A percentile compares a stretch with the other conserved stretches of the same genome.
Evolutionary conservation across 1,284 basidiomycete species (phyloP).

Genomic region (Marasmius sp.): DNA sequence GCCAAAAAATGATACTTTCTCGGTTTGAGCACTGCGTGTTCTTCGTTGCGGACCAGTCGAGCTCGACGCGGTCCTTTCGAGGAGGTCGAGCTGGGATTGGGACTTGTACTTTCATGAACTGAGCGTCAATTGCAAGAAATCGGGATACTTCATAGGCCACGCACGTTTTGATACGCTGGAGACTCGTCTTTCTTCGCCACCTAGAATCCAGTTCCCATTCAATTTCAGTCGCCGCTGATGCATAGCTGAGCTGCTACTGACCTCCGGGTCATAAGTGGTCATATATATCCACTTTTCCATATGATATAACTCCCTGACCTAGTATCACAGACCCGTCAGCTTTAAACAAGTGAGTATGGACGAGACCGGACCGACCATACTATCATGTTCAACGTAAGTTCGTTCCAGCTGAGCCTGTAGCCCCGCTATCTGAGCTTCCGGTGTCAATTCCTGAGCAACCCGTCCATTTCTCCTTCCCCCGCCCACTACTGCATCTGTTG

Average conservation of each 20-base stretch:
- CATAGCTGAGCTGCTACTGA: slow-evolving; percentile 30
- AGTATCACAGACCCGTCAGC: slow-evolving; percentile 11
- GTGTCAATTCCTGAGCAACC: neutral
- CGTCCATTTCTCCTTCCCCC: neutral
- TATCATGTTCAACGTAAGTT: slow-evolving; percentile 72
- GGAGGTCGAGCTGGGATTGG: slow-evolving; percentile 57
- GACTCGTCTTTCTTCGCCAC: slow-evolving; percentile 74
- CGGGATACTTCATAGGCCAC: slow-evolving; percentile 22
- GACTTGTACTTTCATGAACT: slow-evolving; percentile 55
- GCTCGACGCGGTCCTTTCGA: slow-evolving; percentile 40
- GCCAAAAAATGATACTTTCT: slow-evolving; percentile 44
- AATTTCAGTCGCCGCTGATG: neutral
- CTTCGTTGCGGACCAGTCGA: slow-evolving; percentile 53
- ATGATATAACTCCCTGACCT: slow-evolving; percentile 86
- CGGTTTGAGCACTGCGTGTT: slow-evolving; percentile 62
- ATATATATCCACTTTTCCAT: slow-evolving; percentile 77
- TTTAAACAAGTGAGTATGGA: slow-evolving; percentile 2
- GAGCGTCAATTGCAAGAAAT: slow-evolving; percentile 10
- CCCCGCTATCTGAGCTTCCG: slow-evolving; percentile 36
- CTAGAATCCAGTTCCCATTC: slow-evolving; percentile 32
- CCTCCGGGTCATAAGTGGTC: slow-evolving; percentile 73
- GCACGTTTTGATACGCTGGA: slow-evolving; percentile 70
- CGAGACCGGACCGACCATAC: slow-evolving; percentile 52
- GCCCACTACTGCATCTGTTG: neutral
- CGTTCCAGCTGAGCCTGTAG: slow-evolving; percentile 60